Conservation (phyloP, 225 moss, liverwort and hornwort species). For the Pseudisothecium myosuroides region DNA sequence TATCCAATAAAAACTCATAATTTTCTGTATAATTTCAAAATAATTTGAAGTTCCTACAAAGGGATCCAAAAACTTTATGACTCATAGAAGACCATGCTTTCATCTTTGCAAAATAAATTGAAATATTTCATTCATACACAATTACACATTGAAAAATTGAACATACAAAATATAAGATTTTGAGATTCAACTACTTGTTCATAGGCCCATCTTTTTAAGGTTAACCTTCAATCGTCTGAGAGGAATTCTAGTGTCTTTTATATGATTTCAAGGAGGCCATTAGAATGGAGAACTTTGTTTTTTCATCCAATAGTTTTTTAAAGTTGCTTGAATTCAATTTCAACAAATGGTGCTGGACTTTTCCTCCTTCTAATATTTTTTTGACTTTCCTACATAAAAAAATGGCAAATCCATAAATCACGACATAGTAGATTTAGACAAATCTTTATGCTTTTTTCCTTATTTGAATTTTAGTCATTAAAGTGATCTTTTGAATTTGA, state of each 20-base stretch:
- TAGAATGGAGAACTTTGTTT: no score
- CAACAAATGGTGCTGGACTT: neutral
- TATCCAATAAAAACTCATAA: neutral
- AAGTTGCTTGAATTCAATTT: neutral
- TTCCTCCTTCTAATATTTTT: rapidly evolving
- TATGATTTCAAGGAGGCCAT: no score
- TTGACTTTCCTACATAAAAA: neutral
- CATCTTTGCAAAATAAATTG: neutral
- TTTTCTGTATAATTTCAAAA: neutral
- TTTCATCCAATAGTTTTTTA: neutral
- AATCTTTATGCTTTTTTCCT: neutral
- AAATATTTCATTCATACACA: neutral
- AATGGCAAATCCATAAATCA: neutral
- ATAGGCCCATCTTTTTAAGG: rapidly evolving
- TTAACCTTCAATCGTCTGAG: rapidly evolving
- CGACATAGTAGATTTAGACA: rapidly evolving
- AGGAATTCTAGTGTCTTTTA: neutral
- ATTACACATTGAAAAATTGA: neutral
- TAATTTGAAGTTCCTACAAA: no score
- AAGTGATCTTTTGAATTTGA: neutral
- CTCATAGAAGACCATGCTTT: neutral
- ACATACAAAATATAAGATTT: no score
- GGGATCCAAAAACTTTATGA: neutral
- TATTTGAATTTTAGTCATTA: neutral
- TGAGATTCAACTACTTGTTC: neutral